These are phyloP conservation scores for Rhodocollybia butyracea DNA, from an alignment of 768 basidiomycete species.

Conservation along the genomic window DNA sequence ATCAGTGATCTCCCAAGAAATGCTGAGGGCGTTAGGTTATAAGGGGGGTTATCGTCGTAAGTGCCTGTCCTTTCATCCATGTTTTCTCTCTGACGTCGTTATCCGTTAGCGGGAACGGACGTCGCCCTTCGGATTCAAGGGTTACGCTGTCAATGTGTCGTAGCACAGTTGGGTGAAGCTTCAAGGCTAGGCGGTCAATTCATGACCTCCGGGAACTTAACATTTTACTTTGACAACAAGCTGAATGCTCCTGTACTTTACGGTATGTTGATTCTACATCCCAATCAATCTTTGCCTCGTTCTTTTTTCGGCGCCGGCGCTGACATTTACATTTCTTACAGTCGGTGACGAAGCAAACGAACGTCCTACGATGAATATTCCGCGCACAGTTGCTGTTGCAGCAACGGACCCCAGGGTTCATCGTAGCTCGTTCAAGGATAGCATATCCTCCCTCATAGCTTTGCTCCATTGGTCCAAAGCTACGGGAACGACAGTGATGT, in stretches of 20 bases:
- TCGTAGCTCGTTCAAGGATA: not conserved
- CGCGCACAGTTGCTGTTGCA: not conserved
- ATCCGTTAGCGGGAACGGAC: slow-evolving; percentile 16
- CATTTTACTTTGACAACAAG: slow-evolving; percentile 20
- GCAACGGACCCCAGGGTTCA: not conserved
- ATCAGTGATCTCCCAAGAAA: slow-evolving; percentile 16
- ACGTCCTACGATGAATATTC: not conserved
- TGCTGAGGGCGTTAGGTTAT: slow-evolving; percentile 16
- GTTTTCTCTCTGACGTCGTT: not conserved
- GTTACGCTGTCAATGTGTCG: slow-evolving; percentile 16
- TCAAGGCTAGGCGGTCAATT: slow-evolving; percentile 17
- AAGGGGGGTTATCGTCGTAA: slow-evolving; percentile 10
- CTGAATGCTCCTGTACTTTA: slow-evolving; percentile 22
- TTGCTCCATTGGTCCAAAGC: too few species aligned
- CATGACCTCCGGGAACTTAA: slow-evolving; percentile 20
- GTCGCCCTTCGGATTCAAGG: slow-evolving; percentile 19
- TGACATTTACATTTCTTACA: too few species aligned
- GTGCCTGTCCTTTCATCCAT: not conserved
- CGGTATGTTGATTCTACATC: too few species aligned
- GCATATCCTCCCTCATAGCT: not conserved
- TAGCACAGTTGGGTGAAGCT: slow-evolving; percentile 18
- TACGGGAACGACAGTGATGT: too few species aligned
- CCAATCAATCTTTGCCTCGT: too few species aligned
- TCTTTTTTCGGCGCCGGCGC: too few species aligned
- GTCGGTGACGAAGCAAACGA: not conserved